These are phyloP conservation scores for Fusarium subtropicale DNA, from an alignment of 2,329 filamentous ascomycete species.

Conservation along the genomic window DNA sequence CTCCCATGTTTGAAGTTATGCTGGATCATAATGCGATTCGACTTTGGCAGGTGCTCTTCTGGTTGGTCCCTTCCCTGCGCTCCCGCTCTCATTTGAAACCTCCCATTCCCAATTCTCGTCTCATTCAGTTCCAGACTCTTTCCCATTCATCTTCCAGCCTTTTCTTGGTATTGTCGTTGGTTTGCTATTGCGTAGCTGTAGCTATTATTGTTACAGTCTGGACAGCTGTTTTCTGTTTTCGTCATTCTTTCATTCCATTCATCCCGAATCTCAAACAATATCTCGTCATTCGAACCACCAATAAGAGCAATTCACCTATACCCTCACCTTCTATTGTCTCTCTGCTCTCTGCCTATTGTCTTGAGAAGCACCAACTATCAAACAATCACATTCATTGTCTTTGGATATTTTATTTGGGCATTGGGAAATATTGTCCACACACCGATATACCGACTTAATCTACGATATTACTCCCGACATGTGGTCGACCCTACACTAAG, in stretches of 20 bases:
- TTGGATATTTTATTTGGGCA: conserved; percentile 6
- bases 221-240: conserved; percentile 28
- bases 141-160: conserved; percentile 36
- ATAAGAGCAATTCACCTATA: conserved; percentile 23
- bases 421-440: background rate
- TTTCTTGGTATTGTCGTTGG: conserved; percentile 16
- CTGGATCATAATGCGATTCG: conserved; percentile 25
- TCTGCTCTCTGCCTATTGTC: conserved; percentile 12
- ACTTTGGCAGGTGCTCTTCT: conserved; percentile 1
- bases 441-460: conserved; percentile 5
- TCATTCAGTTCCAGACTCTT: conserved; percentile 31
- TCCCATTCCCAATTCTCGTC: conserved; percentile 21
- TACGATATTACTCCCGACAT: conserved; percentile 28
- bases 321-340: conserved; percentile 13
- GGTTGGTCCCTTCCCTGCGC: conserved; percentile 17
- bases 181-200: conserved; percentile 4
- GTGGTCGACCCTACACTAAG: conserved; percentile 27
- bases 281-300: conserved; percentile 16
- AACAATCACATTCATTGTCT: conserved; percentile 2
- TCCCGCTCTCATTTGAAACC: conserved; percentile 42
- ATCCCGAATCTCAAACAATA: conserved; percentile 30
- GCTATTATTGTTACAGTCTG: conserved; percentile 30
- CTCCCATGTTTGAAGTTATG: conserved; percentile 37
- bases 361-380: background rate
- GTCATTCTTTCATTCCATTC: conserved; percentile 43